Evolutionary conservation across 139 green algal genomes (phyloP).

Genomic region (Yamagishiella unicocca): DNA sequence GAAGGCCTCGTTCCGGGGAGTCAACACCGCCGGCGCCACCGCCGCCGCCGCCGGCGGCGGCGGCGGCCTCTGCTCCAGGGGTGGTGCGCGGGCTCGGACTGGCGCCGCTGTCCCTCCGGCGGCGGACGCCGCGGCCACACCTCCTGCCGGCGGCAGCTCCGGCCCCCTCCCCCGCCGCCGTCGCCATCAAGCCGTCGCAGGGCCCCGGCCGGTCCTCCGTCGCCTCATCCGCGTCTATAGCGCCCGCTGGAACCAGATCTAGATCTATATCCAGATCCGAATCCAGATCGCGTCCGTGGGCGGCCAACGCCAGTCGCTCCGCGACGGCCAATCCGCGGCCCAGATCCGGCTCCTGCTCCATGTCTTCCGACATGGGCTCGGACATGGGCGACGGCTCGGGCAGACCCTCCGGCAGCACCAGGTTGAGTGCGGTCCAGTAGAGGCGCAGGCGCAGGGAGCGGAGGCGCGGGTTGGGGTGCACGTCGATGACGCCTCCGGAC

Average conservation of each 20-base stretch:
- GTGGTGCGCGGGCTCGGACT: neutral
- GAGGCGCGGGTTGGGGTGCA: conserved; percentile 38
- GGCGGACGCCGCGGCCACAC: neutral
- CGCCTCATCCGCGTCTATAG: neutral
- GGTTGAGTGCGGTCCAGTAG: conserved; percentile 40
- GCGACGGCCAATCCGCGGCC: neutral
- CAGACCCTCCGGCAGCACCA: conserved; percentile 38
- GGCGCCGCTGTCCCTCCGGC: neutral
- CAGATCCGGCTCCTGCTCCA: neutral
- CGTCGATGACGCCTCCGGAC: conserved; percentile 27
- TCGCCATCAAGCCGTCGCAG: neutral
- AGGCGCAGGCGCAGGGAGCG: conserved; percentile 30
- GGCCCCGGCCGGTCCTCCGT: neutral
- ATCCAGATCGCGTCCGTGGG: neutral
- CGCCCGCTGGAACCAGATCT: neutral
- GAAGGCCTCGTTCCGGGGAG: neutral
- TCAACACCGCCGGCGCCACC: neutral
- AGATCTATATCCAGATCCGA: neutral
- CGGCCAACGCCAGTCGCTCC: neutral
- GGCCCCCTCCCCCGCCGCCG: neutral
- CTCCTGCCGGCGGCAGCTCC: neutral
- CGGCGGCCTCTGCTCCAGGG: neutral
- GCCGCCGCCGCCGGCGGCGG: neutral
- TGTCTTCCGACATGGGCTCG: conserved; percentile 16
- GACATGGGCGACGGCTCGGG: conserved; percentile 8